Percentiles rank a stretch among this genome's conserved stretches.
These are phyloP conservation scores for Coemansia sp. DNA, from an alignment of 192 early-diverging fungal genomes.

Conservation along the genomic window DNA sequence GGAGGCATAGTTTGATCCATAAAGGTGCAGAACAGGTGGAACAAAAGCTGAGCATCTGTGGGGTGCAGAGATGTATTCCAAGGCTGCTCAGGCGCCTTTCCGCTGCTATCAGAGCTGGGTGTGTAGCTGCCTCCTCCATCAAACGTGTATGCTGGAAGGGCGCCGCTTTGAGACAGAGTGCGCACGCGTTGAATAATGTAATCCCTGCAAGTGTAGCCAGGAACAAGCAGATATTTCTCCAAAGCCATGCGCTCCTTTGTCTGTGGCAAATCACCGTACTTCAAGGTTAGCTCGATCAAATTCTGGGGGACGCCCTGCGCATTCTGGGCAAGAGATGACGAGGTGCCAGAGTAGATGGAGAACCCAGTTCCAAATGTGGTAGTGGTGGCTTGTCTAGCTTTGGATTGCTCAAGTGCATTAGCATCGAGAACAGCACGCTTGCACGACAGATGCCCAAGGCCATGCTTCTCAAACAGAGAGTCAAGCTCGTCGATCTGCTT, in stretches of 20 bases:
- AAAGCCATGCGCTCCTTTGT: slow-evolving; percentile 54
- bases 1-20: slow-evolving; percentile 62
- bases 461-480: slow-evolving; percentile 39
- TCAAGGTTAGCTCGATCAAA: slow-evolving; percentile 38
- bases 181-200: slow-evolving; percentile 50
- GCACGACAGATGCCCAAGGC: slow-evolving; percentile 48
- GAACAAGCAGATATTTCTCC: slow-evolving; percentile 52
- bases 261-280: slow-evolving; percentile 40
- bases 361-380: slow-evolving; percentile 15
- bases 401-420: slow-evolving; percentile 37
- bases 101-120: background rate
- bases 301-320: slow-evolving; percentile 30
- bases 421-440: slow-evolving; percentile 31
- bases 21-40: slow-evolving; percentile 63
- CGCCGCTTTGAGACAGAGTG: slow-evolving; percentile 42
- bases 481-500: slow-evolving; percentile 52
- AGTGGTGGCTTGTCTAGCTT: slow-evolving; percentile 2
- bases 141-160: slow-evolving; percentile 43
- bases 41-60: slow-evolving; percentile 60
- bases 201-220: slow-evolving; percentile 35
- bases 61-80: slow-evolving; percentile 46
- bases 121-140: slow-evolving; percentile 37
- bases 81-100: slow-evolving; percentile 6
- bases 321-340: slow-evolving; percentile 4
- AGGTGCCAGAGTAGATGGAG: slow-evolving; percentile 12